Evolutionary conservation across 2,329 filamentous ascomycete genomes (phyloP).

Genomic region (Aspergillus pseudotamarii): DNA sequence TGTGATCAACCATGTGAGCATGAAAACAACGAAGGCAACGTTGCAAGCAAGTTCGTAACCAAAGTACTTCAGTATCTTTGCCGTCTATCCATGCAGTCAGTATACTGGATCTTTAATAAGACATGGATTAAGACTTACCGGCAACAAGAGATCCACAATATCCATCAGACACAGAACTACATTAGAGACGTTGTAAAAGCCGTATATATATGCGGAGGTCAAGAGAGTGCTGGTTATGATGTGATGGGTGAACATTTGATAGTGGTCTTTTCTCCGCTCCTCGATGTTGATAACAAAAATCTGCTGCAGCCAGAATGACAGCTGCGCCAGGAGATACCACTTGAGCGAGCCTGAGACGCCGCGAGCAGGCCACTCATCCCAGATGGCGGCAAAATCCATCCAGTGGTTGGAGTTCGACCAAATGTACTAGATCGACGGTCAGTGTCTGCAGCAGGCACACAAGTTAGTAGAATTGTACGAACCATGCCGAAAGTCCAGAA

Average conservation of each 20-base stretch:
- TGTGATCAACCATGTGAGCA: constrained; percentile 79
- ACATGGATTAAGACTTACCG: constrained; percentile 59
- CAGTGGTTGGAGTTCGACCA: constrained; percentile 77
- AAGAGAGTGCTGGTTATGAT: constrained; percentile 84
- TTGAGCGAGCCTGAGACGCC: constrained; percentile 77
- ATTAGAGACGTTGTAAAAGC: constrained; percentile 84
- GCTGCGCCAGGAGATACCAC: constrained; percentile 85
- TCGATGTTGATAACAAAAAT: constrained; percentile 94
- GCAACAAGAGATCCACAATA: constrained; percentile 82
- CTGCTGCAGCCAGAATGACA: constrained; percentile 92
- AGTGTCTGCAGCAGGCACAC: background rate
- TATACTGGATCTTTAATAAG: background rate
- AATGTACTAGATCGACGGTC: constrained; percentile 64
- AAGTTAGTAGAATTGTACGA: constrained; percentile 37
- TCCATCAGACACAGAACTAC: constrained; percentile 93
- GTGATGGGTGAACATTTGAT: constrained; percentile 95
- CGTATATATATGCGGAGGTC: constrained; percentile 79
- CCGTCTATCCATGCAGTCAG: constrained; percentile 57
- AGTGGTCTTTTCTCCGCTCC: constrained; percentile 89
- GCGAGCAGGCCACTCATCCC: constrained; percentile 81
- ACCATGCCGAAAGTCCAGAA: constrained; percentile 88
- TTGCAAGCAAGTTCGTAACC: constrained; percentile 78
- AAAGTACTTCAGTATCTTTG: constrained; percentile 92
- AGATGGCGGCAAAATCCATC: constrained; percentile 75
- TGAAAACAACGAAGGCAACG: constrained; percentile 79